These are phyloP conservation scores for Lophiostoma macrostomum DNA, from an alignment of 495 filamentous ascomycete genomes.

Conservation along the genomic window DNA sequence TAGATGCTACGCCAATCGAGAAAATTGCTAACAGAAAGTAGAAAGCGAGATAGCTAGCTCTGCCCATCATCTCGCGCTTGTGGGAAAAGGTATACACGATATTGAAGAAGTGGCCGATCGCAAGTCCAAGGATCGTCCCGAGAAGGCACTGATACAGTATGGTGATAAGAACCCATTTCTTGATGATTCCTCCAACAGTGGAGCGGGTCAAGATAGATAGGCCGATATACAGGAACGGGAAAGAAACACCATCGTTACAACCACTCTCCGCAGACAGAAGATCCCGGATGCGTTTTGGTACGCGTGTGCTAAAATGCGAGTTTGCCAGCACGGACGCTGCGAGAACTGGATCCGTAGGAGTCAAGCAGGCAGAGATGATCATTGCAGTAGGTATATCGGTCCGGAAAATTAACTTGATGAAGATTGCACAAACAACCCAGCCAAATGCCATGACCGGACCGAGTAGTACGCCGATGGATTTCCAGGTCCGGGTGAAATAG, in stretches of 20 bases:
- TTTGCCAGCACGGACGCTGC: slow-evolving; percentile 48
- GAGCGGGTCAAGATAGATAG: slow-evolving; percentile 38
- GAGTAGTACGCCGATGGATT: slow-evolving; percentile 45
- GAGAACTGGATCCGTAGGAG: slow-evolving; percentile 52
- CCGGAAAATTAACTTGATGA: slow-evolving; percentile 42
- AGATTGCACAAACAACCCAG: slow-evolving; percentile 47
- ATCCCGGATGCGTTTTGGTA: slow-evolving; percentile 47
- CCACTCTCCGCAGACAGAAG: slow-evolving; percentile 50
- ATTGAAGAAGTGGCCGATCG: slow-evolving; percentile 45
- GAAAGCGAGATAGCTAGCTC: slow-evolving; percentile 47
- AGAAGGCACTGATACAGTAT: slow-evolving; percentile 51
- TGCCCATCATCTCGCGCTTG: slow-evolving; percentile 40
- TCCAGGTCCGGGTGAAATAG: slow-evolving; percentile 47
- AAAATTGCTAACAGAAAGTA: slow-evolving; percentile 52
- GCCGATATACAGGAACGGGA: slow-evolving; percentile 51
- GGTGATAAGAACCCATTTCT: slow-evolving; percentile 49
- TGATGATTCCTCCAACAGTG: slow-evolving; percentile 36
- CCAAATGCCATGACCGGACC: slow-evolving; percentile 51
- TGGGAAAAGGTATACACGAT: slow-evolving; percentile 42
- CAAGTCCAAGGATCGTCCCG: slow-evolving; percentile 43
- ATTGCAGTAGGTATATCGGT: slow-evolving; percentile 42
- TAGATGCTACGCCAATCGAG: slow-evolving; percentile 46
- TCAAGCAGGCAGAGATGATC: slow-evolving; percentile 49
- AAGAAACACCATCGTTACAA: slow-evolving; percentile 51
- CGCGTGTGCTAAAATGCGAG: slow-evolving; percentile 44